Evolutionary conservation across 2,329 filamentous ascomycete species (phyloP).

Genomic region (Pseudogymnoascus sp.): DNA sequence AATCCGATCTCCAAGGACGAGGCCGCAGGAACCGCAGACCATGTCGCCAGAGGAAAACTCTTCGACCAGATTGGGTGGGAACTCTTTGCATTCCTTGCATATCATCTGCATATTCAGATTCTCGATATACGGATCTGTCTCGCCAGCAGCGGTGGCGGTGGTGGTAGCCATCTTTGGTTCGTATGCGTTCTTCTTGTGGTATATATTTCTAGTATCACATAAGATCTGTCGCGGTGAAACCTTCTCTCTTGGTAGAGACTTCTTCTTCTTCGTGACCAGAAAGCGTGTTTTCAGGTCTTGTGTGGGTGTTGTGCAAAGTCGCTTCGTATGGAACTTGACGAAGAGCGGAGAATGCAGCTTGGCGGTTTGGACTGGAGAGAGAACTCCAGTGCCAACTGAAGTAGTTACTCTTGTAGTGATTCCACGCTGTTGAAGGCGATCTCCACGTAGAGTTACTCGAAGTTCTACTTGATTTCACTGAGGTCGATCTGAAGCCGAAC

Average conservation of each 20-base stretch:
- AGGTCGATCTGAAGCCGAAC: conserved; percentile 13
- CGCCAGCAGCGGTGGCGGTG: conserved; percentile 19
- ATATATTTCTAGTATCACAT: conserved; percentile 35
- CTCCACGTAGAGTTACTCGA: conserved; percentile 10
- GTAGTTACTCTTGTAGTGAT: conserved; percentile 12
- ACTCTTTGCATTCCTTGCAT: conserved; percentile 85
- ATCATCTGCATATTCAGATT: conserved; percentile 80
- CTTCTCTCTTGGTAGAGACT: conserved; percentile 13
- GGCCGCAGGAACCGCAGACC: conserved; percentile 83
- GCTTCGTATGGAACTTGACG: conserved; percentile 45
- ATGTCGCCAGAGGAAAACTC: conserved; percentile 90
- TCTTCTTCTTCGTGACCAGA: conserved; percentile 26
- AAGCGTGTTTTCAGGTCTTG: conserved; percentile 24
- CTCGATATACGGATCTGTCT: conserved; percentile 38
- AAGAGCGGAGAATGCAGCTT: conserved; percentile 68
- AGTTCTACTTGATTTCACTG: conserved; percentile 13
- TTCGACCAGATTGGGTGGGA: conserved; percentile 86
- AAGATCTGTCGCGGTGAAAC: conserved; percentile 23
- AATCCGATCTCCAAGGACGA: conserved; percentile 82
- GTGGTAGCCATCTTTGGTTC: conserved; percentile 37
- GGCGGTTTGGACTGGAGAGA: conserved; percentile 35
- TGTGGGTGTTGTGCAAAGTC: conserved; percentile 32
- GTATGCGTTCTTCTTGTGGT: conserved; percentile 33
- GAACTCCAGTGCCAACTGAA: conserved; percentile 6
- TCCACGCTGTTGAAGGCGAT: conserved; percentile 9